These are phyloP conservation scores for Vigna reflexopilosa DNA, from an alignment of 306 rosid species.

Conservation along the genomic window DNA sequence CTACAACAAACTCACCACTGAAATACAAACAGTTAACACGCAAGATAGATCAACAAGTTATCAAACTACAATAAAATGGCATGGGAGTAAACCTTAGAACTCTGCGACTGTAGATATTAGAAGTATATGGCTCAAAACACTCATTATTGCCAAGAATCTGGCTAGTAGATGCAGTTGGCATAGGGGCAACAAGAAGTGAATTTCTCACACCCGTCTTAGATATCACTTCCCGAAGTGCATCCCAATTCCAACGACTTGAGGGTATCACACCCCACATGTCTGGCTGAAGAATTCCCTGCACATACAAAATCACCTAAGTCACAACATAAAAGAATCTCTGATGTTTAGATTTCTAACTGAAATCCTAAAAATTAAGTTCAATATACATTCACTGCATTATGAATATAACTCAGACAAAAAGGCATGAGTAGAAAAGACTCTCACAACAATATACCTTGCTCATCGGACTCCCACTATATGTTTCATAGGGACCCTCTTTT, in stretches of 20 bases:
- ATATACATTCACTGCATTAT: background rate
- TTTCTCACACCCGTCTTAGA: conserved; percentile 70
- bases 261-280: conserved; percentile 91
- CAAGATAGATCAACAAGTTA: background rate
- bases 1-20: conserved; percentile 96
- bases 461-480: conserved; percentile 82
- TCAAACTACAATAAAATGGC: background rate
- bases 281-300: conserved; percentile 85
- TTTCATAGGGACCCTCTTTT: conserved; percentile 79
- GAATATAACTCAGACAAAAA: background rate
- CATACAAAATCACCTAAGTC: conserved; percentile 27
- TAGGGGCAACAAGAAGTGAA: conserved; percentile 90
- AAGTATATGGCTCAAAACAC: conserved; percentile 95
- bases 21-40: conserved; percentile 39
- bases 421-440: background rate
- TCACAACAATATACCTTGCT: conserved; percentile 67
- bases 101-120: conserved; percentile 86
- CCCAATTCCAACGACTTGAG: conserved; percentile 83
- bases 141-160: conserved; percentile 95
- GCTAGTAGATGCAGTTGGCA: conserved; percentile 95
- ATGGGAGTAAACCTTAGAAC: conserved; percentile 68
- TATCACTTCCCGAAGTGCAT: conserved; percentile 60
- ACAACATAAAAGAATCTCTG: background rate
- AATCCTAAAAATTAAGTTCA: background rate
- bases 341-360: background rate